Conservation (phyloP, 768 basidiomycete species). For the Amanita rubescens region DNA sequence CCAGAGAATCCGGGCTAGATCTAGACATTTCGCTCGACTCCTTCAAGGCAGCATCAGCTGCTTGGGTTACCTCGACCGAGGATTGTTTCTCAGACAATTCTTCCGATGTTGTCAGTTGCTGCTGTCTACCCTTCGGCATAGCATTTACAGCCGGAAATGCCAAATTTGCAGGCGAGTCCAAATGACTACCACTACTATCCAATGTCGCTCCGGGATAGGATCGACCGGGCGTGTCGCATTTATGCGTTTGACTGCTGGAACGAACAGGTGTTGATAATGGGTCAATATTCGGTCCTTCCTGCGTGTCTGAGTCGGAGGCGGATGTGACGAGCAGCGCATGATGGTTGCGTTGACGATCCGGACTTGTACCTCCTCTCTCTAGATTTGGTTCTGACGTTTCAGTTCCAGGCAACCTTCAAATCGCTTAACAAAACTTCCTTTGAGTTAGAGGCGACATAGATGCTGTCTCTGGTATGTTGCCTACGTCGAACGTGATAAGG, state of each 20-base stretch:
- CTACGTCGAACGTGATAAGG: constrained; percentile 4
- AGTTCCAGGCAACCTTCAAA: not conserved
- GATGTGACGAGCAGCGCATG: not conserved
- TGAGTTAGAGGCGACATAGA: not conserved
- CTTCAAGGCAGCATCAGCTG: not conserved
- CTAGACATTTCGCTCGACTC: not conserved
- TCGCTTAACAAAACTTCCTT: not conserved
- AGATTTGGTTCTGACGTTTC: not conserved
- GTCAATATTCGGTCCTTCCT: not conserved
- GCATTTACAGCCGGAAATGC: not conserved
- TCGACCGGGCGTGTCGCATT: not conserved
- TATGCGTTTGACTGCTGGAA: not conserved
- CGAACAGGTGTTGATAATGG: not conserved
- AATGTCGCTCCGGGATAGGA: not conserved
- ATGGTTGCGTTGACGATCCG: not conserved
- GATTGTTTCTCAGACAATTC: not conserved
- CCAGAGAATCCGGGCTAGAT: not conserved
- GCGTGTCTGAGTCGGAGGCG: not conserved
- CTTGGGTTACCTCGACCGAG: not conserved
- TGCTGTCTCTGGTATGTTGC: not conserved
- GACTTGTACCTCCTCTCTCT: not conserved
- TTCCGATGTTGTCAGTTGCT: not conserved
- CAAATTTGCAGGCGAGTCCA: not conserved
- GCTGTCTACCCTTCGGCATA: not conserved
- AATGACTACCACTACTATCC: not conserved